phyloP scores from a whole-genome alignment of 768 basidiomycete genomes.

The Rhizopogon vulgaris region DNA sequence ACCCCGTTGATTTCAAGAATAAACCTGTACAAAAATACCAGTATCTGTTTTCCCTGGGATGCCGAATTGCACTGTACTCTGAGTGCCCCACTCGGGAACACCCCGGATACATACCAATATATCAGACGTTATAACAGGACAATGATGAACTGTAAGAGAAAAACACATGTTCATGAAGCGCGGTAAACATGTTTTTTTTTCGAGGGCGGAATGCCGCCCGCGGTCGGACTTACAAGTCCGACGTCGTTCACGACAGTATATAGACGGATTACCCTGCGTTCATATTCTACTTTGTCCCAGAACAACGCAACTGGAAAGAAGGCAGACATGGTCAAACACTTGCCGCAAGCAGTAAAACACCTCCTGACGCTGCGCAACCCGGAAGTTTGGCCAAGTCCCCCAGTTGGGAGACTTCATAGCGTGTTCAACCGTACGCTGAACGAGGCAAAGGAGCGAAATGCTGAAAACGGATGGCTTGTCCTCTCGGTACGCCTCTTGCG shows the following conservation, averaged over 20 bases:
- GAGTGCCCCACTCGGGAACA: too few relatives aligned
- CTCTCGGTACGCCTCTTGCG: slow-evolving; percentile 49
- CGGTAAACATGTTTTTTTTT: background rate
- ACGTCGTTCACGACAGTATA: background rate
- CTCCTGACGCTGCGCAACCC: slow-evolving; percentile 65
- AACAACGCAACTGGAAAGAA: background rate
- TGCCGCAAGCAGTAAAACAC: slow-evolving; percentile 68
- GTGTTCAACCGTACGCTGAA: slow-evolving; percentile 57
- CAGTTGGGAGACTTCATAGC: slow-evolving; percentile 41
- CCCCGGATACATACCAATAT: too few relatives aligned
- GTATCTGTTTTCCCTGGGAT: too few relatives aligned
- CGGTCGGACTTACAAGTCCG: background rate
- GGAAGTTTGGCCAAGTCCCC: slow-evolving; percentile 50
- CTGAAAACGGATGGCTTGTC: slow-evolving; percentile 77
- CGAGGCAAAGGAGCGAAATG: slow-evolving; percentile 59
- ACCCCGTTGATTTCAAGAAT: too few relatives aligned
- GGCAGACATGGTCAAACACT: slow-evolving; percentile 32
- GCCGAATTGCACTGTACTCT: too few relatives aligned
- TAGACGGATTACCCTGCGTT: background rate
- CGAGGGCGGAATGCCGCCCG: background rate
- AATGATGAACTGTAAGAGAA: too few relatives aligned
- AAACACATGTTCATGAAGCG: background rate
- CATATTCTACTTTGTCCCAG: background rate
- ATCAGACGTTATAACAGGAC: too few relatives aligned
- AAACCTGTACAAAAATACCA: too few relatives aligned